These are phyloP conservation scores for Ananas comosus DNA, from an alignment of 176 grass and related monocot genomes.

Conservation along the genomic window DNA sequence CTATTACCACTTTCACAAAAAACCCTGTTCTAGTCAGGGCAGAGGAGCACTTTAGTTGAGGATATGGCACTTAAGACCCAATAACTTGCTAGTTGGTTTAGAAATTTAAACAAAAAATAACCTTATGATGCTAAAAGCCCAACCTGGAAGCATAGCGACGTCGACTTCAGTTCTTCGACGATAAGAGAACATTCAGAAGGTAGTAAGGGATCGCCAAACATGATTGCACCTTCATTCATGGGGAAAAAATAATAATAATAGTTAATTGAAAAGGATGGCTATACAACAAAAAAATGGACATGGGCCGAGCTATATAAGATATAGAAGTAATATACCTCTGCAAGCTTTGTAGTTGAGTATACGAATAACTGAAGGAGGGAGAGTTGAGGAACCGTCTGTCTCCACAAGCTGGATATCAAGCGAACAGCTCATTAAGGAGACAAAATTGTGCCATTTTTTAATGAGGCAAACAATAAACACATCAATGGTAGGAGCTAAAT, in stretches of 20 bases:
- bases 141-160: constrained; percentile 97
- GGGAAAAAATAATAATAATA: not conserved
- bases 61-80: not conserved
- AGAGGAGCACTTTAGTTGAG: not conserved
- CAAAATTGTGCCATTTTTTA: no score
- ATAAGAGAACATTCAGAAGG: constrained; percentile 83
- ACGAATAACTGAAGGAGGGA: constrained; percentile 69
- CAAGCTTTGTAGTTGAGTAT: constrained; percentile 93
- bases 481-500: not conserved
- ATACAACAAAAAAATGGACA: not conserved
- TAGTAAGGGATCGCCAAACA: constrained; percentile 90
- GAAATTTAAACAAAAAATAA: not conserved
- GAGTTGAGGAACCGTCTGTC: constrained; percentile 63
- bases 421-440: not conserved
- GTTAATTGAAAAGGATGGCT: not conserved
- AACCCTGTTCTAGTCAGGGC: no score
- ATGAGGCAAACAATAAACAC: not conserved
- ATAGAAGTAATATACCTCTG: constrained; percentile 44
- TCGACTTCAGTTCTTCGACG: constrained; percentile 83
- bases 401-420: constrained; percentile 50
- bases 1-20: no score
- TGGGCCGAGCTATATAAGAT: not conserved
- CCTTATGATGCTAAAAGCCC: not conserved
- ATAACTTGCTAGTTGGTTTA: not conserved
- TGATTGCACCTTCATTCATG: constrained; percentile 68